These are phyloP conservation scores for Phytophthora lateralis DNA, from an alignment of 352 stramenopile species.

Conservation along the genomic window DNA sequence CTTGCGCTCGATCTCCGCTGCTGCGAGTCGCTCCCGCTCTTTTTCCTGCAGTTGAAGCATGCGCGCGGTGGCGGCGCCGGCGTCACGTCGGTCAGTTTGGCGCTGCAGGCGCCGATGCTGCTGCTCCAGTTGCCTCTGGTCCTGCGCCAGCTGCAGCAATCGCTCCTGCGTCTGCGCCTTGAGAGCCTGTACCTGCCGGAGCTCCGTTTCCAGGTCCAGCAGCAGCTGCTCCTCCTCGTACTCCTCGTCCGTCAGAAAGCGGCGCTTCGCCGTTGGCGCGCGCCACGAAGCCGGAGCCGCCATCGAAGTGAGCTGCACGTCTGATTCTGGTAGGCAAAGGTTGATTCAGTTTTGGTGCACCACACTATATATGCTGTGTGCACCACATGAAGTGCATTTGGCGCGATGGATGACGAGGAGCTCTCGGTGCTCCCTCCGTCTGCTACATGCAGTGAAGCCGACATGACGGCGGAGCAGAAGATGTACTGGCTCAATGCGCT, in stretches of 20 bases:
- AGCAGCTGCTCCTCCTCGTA: slow-evolving; percentile 47
- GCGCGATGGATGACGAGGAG: slow-evolving; percentile 11
- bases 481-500: slow-evolving; percentile 59
- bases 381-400: too few species aligned
- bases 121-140: slow-evolving; percentile 53
- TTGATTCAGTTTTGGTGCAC: slow-evolving; percentile 9
- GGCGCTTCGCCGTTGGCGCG: slow-evolving; percentile 5
- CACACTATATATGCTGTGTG: neutral
- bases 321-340: slow-evolving; percentile 22
- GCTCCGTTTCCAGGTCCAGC: slow-evolving; percentile 47
- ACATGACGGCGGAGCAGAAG: slow-evolving; percentile 39
- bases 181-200: slow-evolving; percentile 54
- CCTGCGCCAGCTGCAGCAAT: slow-evolving; percentile 41
- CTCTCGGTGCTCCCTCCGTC: slow-evolving; percentile 7
- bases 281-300: neutral
- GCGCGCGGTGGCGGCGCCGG: slow-evolving; percentile 46
- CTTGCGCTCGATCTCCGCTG: slow-evolving; percentile 23
- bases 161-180: slow-evolving; percentile 46
- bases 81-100: slow-evolving; percentile 35
- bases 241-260: slow-evolving; percentile 39
- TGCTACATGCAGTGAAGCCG: slow-evolving; percentile 5
- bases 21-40: slow-evolving; percentile 41
- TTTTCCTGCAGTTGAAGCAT: slow-evolving; percentile 72
- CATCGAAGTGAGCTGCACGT: neutral
- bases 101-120: slow-evolving; percentile 41